phyloP scores from a whole-genome alignment of 495 filamentous ascomycete genomes.

The Podospora australis region DNA sequence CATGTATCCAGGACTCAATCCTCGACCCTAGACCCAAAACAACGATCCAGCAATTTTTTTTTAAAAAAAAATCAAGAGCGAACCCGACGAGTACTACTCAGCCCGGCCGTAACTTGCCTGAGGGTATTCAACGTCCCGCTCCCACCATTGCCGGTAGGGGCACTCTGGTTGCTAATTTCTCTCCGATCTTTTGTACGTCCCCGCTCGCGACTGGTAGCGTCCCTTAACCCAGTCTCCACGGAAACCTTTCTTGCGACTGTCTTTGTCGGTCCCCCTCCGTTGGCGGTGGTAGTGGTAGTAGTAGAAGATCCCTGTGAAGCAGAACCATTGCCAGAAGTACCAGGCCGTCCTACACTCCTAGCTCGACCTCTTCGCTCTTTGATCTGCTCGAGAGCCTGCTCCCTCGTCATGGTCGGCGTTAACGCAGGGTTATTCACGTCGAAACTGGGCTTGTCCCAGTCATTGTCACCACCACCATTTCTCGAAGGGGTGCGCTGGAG shows the following conservation, averaged over 20 bases:
- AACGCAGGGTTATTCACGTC: slow-evolving; percentile 44
- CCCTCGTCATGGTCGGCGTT: slow-evolving; percentile 50
- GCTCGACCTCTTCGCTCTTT: slow-evolving; percentile 45
- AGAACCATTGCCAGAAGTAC: not conserved
- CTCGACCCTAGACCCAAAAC: not conserved
- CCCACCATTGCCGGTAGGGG: not conserved
- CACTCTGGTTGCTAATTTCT: slow-evolving; percentile 3
- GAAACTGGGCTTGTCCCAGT: slow-evolving; percentile 26
- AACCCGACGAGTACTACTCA: not conserved
- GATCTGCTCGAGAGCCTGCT: slow-evolving; percentile 53
- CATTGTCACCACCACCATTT: not conserved
- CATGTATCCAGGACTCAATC: too few relatives aligned
- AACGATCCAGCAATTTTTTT: not conserved
- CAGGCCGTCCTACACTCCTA: slow-evolving; percentile 15
- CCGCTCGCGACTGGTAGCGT: not conserved
- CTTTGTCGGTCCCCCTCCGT: not conserved
- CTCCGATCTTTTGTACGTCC: not conserved
- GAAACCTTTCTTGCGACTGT: not conserved
- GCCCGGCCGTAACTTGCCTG: not conserved
- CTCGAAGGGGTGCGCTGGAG: slow-evolving; percentile 32
- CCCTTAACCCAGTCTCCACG: not conserved
- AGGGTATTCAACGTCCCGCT: not conserved
- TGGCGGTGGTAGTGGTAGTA: not conserved
- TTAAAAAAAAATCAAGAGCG: not conserved
- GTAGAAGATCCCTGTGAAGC: not conserved